Evolutionary conservation across 148 eudicot genomes (phyloP).

Genomic region (Arctostaphylos glauca): DNA sequence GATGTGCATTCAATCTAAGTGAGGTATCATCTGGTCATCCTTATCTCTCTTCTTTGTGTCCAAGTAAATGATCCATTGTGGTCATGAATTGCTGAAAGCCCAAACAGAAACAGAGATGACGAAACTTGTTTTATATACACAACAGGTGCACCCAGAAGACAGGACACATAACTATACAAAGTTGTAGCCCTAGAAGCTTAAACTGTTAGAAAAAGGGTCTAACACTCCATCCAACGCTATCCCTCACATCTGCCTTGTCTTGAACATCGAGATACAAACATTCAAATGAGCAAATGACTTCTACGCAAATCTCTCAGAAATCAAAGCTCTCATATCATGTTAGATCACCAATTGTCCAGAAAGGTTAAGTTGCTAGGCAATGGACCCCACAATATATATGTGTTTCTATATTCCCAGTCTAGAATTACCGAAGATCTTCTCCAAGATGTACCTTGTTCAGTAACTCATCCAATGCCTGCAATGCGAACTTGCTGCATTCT

Average conservation of each 20-base stretch:
- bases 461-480: conserved; percentile 29
- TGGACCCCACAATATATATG: background rate
- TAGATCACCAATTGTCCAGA: background rate
- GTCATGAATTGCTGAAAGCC: background rate
- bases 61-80: no score
- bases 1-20: no score
- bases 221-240: background rate
- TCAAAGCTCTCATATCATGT: background rate
- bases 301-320: background rate
- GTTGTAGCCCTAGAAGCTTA: background rate
- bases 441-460: conserved; percentile 23
- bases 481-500: conserved; percentile 26
- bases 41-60: no score
- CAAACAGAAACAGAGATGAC: background rate
- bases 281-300: background rate
- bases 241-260: background rate
- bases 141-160: background rate
- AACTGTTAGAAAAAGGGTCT: background rate
- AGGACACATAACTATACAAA: background rate
- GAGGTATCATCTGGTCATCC: no score
- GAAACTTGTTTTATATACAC: background rate
- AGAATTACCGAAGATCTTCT: conserved; percentile 18
- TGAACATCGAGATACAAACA: background rate
- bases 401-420: background rate
- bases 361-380: background rate